A percentile compares a stretch with the other conserved stretches of the same genome.
Evolutionary conservation across 2,329 filamentous ascomycete species (phyloP).

Genomic region (Aspergillus clavatus): DNA sequence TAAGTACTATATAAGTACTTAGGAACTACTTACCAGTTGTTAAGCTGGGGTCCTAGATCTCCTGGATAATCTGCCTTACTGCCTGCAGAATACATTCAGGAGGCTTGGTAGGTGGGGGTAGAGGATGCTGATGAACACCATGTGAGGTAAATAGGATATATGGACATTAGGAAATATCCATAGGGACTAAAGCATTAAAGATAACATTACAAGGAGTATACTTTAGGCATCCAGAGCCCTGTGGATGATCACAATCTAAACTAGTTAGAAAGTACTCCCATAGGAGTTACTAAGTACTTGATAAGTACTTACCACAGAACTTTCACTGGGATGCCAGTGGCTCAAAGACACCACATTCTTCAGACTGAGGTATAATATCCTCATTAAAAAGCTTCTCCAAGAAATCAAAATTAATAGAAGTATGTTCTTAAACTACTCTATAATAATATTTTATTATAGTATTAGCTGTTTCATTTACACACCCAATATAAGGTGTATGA

Average conservation of each 20-base stretch:
- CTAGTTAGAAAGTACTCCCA: slow-evolving; percentile 6
- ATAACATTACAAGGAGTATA: too few relatives aligned
- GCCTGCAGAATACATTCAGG: slow-evolving; percentile 6
- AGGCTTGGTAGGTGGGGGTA: slow-evolving; percentile 8
- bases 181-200: too few relatives aligned
- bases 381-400: too few relatives aligned
- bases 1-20: slow-evolving; percentile 2
- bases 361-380: not conserved
- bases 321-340: not conserved
- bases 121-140: slow-evolving; percentile 11
- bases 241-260: slow-evolving; percentile 8
- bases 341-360: slow-evolving; percentile 8
- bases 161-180: too few relatives aligned
- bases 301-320: slow-evolving; percentile 4
- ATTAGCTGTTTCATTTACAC: not conserved
- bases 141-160: too few relatives aligned
- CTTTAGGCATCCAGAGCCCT: slow-evolving; percentile 7
- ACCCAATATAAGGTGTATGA: slow-evolving; percentile 5
- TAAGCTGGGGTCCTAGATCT: slow-evolving; percentile 1
- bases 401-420: slow-evolving; percentile 2
- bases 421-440: not conserved
- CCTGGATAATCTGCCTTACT: slow-evolving; percentile 2
- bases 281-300: slow-evolving; percentile 4
- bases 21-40: slow-evolving; percentile 6
- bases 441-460: slow-evolving; percentile 5